Percentiles rank a stretch among this genome's conserved stretches.
phyloP scores from a whole-genome alignment of 768 basidiomycete genomes.

The Pisolithus sp. region DNA sequence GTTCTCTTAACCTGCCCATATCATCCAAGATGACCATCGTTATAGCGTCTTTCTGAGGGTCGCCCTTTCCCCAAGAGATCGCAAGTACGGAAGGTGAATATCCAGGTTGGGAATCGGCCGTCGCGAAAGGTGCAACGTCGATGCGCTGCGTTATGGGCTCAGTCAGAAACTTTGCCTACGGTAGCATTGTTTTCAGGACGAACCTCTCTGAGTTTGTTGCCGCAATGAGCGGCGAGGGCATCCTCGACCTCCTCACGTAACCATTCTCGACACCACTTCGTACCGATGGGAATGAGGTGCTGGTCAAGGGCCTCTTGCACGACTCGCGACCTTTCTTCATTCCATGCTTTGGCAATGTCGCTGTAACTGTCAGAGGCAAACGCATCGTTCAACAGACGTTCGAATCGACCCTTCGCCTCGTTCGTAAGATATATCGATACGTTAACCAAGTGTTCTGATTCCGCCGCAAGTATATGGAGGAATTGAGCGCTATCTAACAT shows the following conservation, averaged over 20 bases:
- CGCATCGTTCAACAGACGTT: slow-evolving; percentile 70
- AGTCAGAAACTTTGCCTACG: slow-evolving; percentile 6
- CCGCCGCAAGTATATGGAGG: slow-evolving; percentile 85
- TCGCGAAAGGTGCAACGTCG: slow-evolving; percentile 71
- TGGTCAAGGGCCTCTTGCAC: slow-evolving; percentile 75
- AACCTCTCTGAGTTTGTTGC: slow-evolving; percentile 64
- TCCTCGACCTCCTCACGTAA: slow-evolving; percentile 90
- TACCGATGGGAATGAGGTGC: slow-evolving; percentile 75
- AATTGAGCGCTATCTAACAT: slow-evolving; percentile 76
- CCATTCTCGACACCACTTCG: slow-evolving; percentile 88
- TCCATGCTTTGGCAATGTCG: slow-evolving; percentile 87
- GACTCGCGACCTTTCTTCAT: slow-evolving; percentile 72
- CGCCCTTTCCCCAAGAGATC: slow-evolving; percentile 92
- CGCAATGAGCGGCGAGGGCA: slow-evolving; percentile 61
- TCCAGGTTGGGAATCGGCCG: slow-evolving; percentile 58
- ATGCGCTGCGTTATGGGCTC: slow-evolving; percentile 50
- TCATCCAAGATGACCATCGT: slow-evolving; percentile 81
- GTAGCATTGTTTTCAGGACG: slow-evolving; percentile 14
- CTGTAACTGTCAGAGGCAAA: slow-evolving; percentile 82
- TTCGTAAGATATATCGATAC: slow-evolving; percentile 63
- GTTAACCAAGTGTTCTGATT: slow-evolving; percentile 80
- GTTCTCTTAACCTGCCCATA: slow-evolving; percentile 85
- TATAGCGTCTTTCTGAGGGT: slow-evolving; percentile 86
- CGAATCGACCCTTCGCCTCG: slow-evolving; percentile 58
- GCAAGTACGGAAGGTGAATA: slow-evolving; percentile 78